These are phyloP conservation scores for Cladophialophora exuberans DNA, from an alignment of 2,329 filamentous ascomycete genomes.

Conservation along the genomic window DNA sequence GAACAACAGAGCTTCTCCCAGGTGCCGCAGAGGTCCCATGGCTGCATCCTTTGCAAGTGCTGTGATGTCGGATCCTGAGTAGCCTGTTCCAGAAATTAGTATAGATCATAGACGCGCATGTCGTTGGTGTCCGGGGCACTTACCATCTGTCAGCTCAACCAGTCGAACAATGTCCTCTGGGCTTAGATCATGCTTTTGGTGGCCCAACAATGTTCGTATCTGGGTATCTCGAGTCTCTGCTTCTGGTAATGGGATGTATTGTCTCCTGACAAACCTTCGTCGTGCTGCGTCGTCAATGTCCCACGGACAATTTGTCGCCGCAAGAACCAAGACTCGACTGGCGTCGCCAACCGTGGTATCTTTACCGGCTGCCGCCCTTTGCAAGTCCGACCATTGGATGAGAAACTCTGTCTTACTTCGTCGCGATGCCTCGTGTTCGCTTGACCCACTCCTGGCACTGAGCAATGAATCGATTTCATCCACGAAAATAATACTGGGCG, in stretches of 20 bases:
- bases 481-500: constrained; percentile 96
- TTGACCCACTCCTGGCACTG: constrained; percentile 73
- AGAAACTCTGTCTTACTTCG: constrained; percentile 97
- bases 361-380: constrained; percentile 84
- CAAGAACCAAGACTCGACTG: constrained; percentile 86
- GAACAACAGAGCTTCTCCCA: constrained; percentile 85
- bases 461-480: constrained; percentile 96
- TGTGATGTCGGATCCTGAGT: constrained; percentile 95
- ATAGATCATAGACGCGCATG: constrained; percentile 18
- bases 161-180: constrained; percentile 72
- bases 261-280: constrained; percentile 84
- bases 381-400: constrained; percentile 95
- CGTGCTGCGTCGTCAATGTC: constrained; percentile 95
- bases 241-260: constrained; percentile 95
- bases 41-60: constrained; percentile 96
- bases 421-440: constrained; percentile 89
- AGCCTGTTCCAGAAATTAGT: constrained; percentile 66
- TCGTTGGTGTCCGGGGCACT: constrained; percentile 35
- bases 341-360: constrained; percentile 68
- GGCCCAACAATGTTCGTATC: constrained; percentile 74
- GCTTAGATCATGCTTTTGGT: constrained; percentile 81
- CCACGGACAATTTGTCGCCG: constrained; percentile 96
- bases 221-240: constrained; percentile 78
- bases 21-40: constrained; percentile 89
- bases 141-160: constrained; percentile 83